phyloP scores from a whole-genome alignment of 2,329 filamentous ascomycete genomes.

The Aphanoascus verrucosus region DNA sequence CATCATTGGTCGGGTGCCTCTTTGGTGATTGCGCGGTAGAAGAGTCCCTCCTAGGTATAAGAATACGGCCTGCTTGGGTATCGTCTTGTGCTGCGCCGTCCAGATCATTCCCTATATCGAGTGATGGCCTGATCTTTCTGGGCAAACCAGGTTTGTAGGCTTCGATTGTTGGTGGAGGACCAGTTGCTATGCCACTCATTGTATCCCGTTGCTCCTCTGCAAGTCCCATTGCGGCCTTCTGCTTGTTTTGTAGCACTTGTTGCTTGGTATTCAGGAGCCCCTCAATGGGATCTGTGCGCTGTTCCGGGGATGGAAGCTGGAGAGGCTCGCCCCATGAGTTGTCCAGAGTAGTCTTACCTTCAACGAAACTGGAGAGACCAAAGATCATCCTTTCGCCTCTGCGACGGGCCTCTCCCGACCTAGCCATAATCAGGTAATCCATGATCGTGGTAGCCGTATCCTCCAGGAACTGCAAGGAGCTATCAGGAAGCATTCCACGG shows the following conservation, averaged over 20 bases:
- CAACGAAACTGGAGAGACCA: conserved; percentile 39
- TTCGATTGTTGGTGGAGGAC: conserved; percentile 31
- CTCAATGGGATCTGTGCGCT: not conserved
- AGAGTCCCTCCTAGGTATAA: too few relatives aligned
- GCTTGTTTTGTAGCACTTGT: conserved; percentile 1
- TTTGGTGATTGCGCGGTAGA: too few relatives aligned
- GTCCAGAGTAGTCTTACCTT: not conserved
- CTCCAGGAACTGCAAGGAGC: not conserved
- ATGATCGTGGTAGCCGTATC: conserved; percentile 48
- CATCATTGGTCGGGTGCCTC: too few relatives aligned
- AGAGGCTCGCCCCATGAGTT: not conserved
- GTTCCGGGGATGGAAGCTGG: not conserved
- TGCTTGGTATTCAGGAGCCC: not conserved
- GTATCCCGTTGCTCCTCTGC: not conserved
- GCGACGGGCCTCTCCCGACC: conserved; percentile 34
- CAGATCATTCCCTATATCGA: too few relatives aligned
- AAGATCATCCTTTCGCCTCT: conserved; percentile 48
- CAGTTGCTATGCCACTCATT: conserved; percentile 27
- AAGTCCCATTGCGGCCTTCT: conserved; percentile 10
- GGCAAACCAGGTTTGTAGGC: too few relatives aligned
- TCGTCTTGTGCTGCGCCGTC: too few relatives aligned
- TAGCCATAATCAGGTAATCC: conserved; percentile 47
- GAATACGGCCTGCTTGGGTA: too few relatives aligned
- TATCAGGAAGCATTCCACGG: conserved; percentile 40
- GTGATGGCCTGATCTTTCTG: too few relatives aligned